A percentile compares a stretch with the other conserved stretches of the same genome.
Conservation (phyloP, 2,329 filamentous ascomycete species). For the Microcyclosporella mali region DNA sequence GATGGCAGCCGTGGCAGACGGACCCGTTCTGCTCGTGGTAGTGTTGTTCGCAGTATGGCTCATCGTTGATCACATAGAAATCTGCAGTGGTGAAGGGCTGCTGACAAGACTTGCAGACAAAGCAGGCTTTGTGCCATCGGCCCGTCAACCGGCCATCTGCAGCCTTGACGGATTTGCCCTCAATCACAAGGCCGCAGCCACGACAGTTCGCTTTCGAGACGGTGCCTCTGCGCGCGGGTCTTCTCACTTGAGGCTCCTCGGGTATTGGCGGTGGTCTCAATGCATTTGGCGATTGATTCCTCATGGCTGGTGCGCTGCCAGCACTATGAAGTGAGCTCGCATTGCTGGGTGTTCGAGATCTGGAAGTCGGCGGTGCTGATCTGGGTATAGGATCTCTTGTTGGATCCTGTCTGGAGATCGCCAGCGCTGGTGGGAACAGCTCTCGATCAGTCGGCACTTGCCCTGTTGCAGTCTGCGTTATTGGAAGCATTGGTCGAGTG, state of each 20-base stretch:
- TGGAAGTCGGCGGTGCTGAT: conserved; percentile 5
- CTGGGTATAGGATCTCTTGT: background rate
- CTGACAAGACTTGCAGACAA: conserved; percentile 79
- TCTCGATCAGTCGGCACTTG: background rate
- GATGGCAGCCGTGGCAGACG: conserved; percentile 70
- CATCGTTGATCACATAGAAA: conserved; percentile 85
- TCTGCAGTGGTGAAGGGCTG: conserved; percentile 78
- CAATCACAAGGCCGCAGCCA: conserved; percentile 70
- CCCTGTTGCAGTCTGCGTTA: conserved; percentile 4
- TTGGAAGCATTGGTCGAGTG: conserved; percentile 1
- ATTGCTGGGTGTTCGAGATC: conserved; percentile 11
- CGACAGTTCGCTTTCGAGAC: conserved; percentile 66
- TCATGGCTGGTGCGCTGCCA: conserved; percentile 2
- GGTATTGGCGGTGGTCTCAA: conserved; percentile 17
- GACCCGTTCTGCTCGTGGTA: conserved; percentile 90
- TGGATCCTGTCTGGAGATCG: background rate
- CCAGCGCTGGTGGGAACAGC: conserved; percentile 3
- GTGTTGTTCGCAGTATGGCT: conserved; percentile 84
- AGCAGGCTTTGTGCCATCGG: conserved; percentile 91
- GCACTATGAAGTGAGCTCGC: conserved; percentile 5
- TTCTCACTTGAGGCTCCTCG: conserved; percentile 6
- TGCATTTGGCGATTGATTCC: conserved; percentile 10
- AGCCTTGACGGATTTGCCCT: conserved; percentile 87
- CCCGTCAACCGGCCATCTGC: conserved; percentile 88
- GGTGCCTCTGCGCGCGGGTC: conserved; percentile 36